Evolutionary conservation across 306 rosid species (phyloP).

Genomic region (Vigna unguiculata): DNA sequence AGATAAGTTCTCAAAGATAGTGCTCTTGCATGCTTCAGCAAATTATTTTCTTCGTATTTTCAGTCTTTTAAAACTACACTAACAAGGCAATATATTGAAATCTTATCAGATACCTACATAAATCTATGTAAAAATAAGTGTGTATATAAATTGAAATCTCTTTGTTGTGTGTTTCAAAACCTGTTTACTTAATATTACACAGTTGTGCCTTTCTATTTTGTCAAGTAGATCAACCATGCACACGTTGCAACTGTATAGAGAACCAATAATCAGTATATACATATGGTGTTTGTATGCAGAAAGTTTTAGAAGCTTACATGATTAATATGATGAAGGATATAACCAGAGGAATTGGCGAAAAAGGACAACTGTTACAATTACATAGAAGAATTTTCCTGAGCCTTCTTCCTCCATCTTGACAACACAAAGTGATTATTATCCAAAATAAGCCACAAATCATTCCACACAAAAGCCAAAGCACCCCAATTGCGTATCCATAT

Average conservation of each 20-base stretch:
- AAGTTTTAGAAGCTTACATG: conserved; percentile 56
- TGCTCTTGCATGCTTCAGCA: too few relatives aligned
- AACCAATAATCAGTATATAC: neutral
- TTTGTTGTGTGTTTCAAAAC: too few relatives aligned
- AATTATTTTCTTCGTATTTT: too few relatives aligned
- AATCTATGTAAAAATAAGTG: too few relatives aligned
- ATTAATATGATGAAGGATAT: conserved; percentile 55
- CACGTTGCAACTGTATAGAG: conserved; percentile 2
- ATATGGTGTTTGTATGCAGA: neutral
- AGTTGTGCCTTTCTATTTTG: neutral
- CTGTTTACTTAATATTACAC: too few relatives aligned
- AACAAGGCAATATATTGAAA: too few relatives aligned
- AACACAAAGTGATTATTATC: conserved; percentile 41
- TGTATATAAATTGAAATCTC: too few relatives aligned
- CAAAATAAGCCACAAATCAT: conserved; percentile 51
- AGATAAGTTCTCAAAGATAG: too few relatives aligned
- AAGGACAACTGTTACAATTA: conserved; percentile 45
- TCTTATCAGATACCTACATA: too few relatives aligned
- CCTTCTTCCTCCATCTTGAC: conserved; percentile 39
- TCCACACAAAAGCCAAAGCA: conserved; percentile 72
- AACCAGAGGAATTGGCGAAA: conserved; percentile 51
- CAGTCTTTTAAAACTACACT: too few relatives aligned
- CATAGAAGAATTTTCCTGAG: conserved; percentile 32
- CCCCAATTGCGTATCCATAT: conserved; percentile 72
- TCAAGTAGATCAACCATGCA: neutral